Percentiles rank a stretch among this genome's conserved stretches.
Evolutionary conservation across 148 eudicot species (phyloP).

Genomic region (Cornus florida): DNA sequence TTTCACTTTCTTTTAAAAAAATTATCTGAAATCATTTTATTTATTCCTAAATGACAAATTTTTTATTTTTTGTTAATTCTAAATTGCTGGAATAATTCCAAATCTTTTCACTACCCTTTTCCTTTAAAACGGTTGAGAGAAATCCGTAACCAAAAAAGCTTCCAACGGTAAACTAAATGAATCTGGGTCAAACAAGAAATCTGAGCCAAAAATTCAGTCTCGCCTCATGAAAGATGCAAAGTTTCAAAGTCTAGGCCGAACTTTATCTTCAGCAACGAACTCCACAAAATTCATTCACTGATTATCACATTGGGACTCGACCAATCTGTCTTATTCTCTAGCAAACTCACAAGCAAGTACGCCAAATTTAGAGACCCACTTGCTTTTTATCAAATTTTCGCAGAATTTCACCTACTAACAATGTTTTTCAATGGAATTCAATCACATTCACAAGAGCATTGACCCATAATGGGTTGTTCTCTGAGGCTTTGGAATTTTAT

Average conservation of each 20-base stretch:
- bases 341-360: slow-evolving; percentile 42
- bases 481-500: slow-evolving; percentile 33
- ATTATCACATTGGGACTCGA: slow-evolving; percentile 35
- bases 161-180: background rate
- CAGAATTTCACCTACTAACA: slow-evolving; percentile 12
- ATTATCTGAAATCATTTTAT: too few relatives aligned
- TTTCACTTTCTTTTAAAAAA: too few relatives aligned
- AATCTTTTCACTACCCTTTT: too few relatives aligned
- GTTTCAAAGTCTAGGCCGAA: slow-evolving; percentile 8
- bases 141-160: background rate
- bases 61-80: too few relatives aligned
- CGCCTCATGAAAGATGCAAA: slow-evolving; percentile 18
- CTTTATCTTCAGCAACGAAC: slow-evolving; percentile 29
- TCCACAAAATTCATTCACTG: slow-evolving; percentile 37
- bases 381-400: slow-evolving; percentile 25
- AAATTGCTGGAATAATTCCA: too few relatives aligned
- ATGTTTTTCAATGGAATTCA: slow-evolving; percentile 37
- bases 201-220: background rate
- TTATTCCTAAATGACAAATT: too few relatives aligned
- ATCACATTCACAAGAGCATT: slow-evolving; percentile 47
- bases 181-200: background rate
- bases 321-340: slow-evolving; percentile 31
- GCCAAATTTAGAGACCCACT: slow-evolving; percentile 30
- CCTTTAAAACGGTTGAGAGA: too few relatives aligned
- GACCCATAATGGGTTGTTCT: slow-evolving; percentile 39